phyloP scores from a whole-genome alignment of 2,329 filamentous ascomycete genomes.

The Chrysosporium keratinophilum region DNA sequence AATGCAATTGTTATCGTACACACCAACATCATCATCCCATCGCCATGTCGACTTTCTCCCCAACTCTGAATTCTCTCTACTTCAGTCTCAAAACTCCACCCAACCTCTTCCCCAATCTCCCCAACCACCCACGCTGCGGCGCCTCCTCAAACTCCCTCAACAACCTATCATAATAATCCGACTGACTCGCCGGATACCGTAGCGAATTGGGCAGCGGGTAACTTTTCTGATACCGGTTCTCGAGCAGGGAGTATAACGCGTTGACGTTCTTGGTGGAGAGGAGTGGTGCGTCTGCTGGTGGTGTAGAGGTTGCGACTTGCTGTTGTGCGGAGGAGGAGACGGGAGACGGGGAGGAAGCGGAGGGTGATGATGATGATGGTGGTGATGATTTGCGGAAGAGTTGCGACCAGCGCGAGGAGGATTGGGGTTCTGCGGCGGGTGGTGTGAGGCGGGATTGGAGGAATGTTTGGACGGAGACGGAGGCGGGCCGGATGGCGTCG shows the following conservation, averaged over 20 bases:
- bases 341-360: no score
- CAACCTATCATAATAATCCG: slow-evolving; percentile 45
- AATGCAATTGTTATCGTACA: slow-evolving; percentile 46
- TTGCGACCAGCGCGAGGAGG: slow-evolving; percentile 7
- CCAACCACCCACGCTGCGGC: slow-evolving; percentile 40
- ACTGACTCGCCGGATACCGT: slow-evolving; percentile 42
- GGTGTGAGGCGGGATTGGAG: slow-evolving; percentile 28
- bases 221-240: slow-evolving; percentile 46
- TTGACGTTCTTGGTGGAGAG: slow-evolving; percentile 37
- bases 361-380: slow-evolving; percentile 10
- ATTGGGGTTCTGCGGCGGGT: slow-evolving; percentile 6
- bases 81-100: slow-evolving; percentile 40
- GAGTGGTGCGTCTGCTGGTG: slow-evolving; percentile 16
- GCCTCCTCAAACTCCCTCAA: slow-evolving; percentile 45
- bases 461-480: slow-evolving; percentile 37
- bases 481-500: slow-evolving; percentile 36
- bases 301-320: no score
- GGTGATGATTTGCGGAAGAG: slow-evolving; percentile 13
- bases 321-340: no score
- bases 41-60: slow-evolving; percentile 47
- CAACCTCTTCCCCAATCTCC: slow-evolving; percentile 37
- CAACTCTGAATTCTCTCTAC: slow-evolving; percentile 19
- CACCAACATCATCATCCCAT: not conserved
- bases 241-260: slow-evolving; percentile 50
- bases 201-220: slow-evolving; percentile 40